phyloP scores from a whole-genome alignment of 495 filamentous ascomycete species.

The Aspergillus carlsbadensis region DNA sequence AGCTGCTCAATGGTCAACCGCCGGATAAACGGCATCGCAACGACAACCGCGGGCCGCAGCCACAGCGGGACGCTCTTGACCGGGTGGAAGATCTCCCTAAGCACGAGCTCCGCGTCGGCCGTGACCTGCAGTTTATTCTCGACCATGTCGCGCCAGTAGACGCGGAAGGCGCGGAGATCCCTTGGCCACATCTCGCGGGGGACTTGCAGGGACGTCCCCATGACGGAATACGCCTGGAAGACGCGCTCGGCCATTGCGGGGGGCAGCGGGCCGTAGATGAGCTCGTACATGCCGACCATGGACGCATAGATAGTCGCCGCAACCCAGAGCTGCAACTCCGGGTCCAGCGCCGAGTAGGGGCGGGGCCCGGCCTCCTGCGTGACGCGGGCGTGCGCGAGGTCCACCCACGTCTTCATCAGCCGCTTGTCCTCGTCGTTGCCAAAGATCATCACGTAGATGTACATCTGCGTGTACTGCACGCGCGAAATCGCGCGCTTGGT shows the following conservation, averaged over 20 bases:
- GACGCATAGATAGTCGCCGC: slow-evolving; percentile 7
- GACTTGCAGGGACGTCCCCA: background rate
- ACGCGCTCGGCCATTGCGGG: background rate
- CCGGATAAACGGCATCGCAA: slow-evolving; percentile 25
- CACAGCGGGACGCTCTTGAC: background rate
- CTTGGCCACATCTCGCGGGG: slow-evolving; percentile 3
- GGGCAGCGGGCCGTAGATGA: background rate
- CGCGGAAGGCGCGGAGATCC: background rate
- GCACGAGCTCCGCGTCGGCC: background rate
- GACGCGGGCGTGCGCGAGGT: slow-evolving; percentile 3
- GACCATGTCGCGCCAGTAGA: background rate
- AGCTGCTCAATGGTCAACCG: slow-evolving; percentile 30
- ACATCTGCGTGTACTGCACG: slow-evolving; percentile 9
- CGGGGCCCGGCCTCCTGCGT: background rate
- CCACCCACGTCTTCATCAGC: slow-evolving; percentile 5
- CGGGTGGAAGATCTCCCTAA: slow-evolving; percentile 3
- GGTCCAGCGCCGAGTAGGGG: slow-evolving; percentile 1
- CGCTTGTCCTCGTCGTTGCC: slow-evolving; percentile 3
- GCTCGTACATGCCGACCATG: slow-evolving; percentile 2
- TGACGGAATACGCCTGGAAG: background rate
- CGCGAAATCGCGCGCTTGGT: slow-evolving; percentile 2
- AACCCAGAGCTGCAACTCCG: slow-evolving; percentile 11
- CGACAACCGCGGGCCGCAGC: slow-evolving; percentile 10
- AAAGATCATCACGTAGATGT: slow-evolving; percentile 14
- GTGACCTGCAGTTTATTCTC: background rate